Base-by-base conservation (phyloP, 306 rosid species). In the Lathyrus sativus region DNA sequence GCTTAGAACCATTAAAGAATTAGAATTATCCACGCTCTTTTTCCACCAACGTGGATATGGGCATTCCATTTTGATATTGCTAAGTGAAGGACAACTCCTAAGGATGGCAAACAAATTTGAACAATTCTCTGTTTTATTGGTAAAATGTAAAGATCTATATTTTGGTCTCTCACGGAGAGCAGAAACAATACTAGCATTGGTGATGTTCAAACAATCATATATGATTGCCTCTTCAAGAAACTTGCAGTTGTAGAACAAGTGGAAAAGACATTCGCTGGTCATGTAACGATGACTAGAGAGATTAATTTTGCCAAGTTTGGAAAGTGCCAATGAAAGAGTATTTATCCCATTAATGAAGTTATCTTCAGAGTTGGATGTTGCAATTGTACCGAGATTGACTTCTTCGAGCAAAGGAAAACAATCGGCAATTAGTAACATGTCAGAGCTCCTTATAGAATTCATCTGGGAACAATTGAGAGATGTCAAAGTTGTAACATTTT, bases 361-460 rank as follows among this genome's bases (percentile, higher is more conserved):
- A 42, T 13, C 6, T 12, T 3, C 5, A 29, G 4, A 1, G 33
- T 29, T 4, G 2, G 4, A 29, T 29, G 1, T 29, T 29, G 5
- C 6, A 11, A 11, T 11, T 11, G 0, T 3, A 3, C 4, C 5
- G 1, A 42, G 9, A 8, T 46, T 7, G 1, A 90, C 85, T 65
- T 85, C 84, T 68, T 85, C 77, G 6, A 87, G 91, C 7, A 37
- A 17, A 4, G 91, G 85, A 68, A 90, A 83, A 8, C 53, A 75
- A 0, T 75, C 26, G 2, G 79, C 82, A 0, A 89, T 83, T 44
- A 63, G 43, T 13, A 38, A 2, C 37, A 87, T 62, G 77, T 83
- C 79, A 0, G 9, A 6, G 60, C 65, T 73, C 3, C 5, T 39
- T 7, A 87, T 70, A 18, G 18, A 65, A 1, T 28, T 18, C 14